Evolutionary conservation across 1,284 basidiomycete genomes (phyloP), one percentile per base, ranked within the genome.

Genomic region (Fomitopsis pinicola): DNA sequence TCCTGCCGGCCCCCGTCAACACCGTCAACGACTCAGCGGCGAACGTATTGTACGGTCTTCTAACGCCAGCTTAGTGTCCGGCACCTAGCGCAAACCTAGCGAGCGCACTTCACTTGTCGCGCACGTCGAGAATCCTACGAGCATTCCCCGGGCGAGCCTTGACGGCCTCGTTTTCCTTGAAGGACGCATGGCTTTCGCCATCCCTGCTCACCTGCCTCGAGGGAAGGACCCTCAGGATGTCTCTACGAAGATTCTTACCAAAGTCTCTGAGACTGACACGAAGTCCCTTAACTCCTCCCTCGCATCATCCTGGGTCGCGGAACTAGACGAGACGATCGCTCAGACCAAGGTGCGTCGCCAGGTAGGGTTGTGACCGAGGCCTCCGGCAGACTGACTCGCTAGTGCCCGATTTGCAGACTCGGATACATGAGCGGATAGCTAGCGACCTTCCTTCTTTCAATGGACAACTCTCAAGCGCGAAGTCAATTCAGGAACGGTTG

Each of bases 161-260:
- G 38, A 40, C 38, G 12, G 9, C 9, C 38, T 17, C 42, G 15
- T 7, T 42, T 14, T 42, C 42, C 42, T 42, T 42, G 42, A 42
- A 42, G 42, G 48, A 26, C 7, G 35, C 42, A 92, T 92, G 89
- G 85, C 89, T 42, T 90, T 91, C 72, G 83, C 84, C 59, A 68
- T 89, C 63, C 89, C 88, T 62, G 72, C 82, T 17, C 88, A 91
- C 73, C 78, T 91, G 46, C 88, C 89, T 30, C 82, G 85, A 55
- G 75, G 74, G 62, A 72, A 78, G 59, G 69, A 75, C 65, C 76
- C 79, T 42, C 81, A 84, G 66, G 88, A 90, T 73, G 80, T 86
- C 9, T 86, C 88, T 17, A 88, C 88, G 0, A 78, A 79, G 60
- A 83, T 92, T 36, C 79, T 93, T 50, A 79, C 82, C 50, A 88